A percentile compares a stretch with the other conserved stretches of the same genome.
Evolutionary conservation across 352 stramenopile species (phyloP).

Genomic region (Aphanomyces stellatus): DNA sequence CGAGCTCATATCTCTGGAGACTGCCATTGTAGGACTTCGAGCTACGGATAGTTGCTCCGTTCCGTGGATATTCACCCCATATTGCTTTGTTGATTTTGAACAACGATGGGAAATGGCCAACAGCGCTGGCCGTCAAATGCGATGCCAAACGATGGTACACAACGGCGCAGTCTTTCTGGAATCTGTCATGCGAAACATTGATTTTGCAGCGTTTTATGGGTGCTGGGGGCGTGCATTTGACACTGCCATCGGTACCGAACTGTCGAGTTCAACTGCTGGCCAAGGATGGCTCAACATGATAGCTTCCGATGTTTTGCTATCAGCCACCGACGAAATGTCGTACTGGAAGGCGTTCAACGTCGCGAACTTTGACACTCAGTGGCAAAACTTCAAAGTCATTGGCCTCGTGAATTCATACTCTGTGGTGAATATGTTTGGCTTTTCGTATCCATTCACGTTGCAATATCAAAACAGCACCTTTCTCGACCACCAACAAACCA

Average conservation of each 20-base stretch:
- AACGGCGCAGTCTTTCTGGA: background rate
- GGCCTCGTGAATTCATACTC: background rate
- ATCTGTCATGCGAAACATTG: conserved; percentile 1
- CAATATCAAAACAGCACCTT: background rate
- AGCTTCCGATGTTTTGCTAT: background rate
- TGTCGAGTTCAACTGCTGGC: background rate
- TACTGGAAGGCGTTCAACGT: background rate
- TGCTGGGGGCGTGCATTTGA: background rate
- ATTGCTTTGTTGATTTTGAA: conserved; percentile 2
- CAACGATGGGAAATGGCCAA: background rate
- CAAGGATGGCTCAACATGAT: background rate
- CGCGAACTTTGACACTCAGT: background rate
- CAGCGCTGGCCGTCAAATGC: background rate
- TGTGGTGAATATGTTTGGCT: background rate
- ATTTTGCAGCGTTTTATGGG: background rate
- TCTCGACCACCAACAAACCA: background rate
- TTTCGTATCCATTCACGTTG: background rate
- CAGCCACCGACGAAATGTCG: background rate
- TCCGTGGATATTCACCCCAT: background rate
- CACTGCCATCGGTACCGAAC: background rate
- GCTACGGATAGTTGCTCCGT: background rate
- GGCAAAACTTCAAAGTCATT: conserved; percentile 10
- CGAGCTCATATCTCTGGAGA: background rate
- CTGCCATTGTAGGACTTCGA: background rate
- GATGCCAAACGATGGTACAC: background rate